These are phyloP conservation scores for Xylogone sp. DNA, from an alignment of 2,329 filamentous ascomycete species.

Conservation along the genomic window DNA sequence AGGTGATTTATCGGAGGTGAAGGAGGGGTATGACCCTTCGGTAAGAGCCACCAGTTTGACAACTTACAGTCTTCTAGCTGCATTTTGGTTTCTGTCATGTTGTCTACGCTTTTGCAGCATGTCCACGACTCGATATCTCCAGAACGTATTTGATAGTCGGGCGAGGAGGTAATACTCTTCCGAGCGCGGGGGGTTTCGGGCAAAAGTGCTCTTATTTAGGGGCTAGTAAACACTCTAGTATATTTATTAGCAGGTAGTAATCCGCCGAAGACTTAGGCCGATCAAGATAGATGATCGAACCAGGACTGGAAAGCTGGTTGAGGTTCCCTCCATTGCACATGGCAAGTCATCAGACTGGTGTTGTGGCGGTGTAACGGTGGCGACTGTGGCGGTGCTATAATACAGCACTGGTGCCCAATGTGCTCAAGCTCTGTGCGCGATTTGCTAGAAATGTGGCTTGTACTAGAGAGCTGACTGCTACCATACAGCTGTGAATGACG, in stretches of 20 bases:
- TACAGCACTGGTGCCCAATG: neutral
- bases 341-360: neutral
- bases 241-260: too few species aligned
- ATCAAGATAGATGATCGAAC: too few species aligned
- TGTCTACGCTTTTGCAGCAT: conserved; percentile 58
- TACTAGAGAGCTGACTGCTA: too few species aligned
- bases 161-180: conserved; percentile 1
- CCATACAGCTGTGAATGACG: neutral
- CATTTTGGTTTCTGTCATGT: conserved; percentile 76
- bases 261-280: too few species aligned
- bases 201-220: neutral
- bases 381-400: neutral
- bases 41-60: conserved; percentile 12
- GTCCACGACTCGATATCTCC: conserved; percentile 36
- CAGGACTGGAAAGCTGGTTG: too few species aligned
- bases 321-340: neutral
- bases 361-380: conserved; percentile 1
- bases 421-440: neutral
- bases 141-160: conserved; percentile 1
- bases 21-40: conserved; percentile 59
- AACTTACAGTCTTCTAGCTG: conserved; percentile 80
- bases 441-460: neutral
- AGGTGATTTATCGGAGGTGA: neutral
- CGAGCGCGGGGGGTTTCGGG: neutral
- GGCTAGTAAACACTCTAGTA: neutral